Evolutionary conservation across 2,329 filamentous ascomycete species (phyloP).

Genomic region (Claviceps digitariae): DNA sequence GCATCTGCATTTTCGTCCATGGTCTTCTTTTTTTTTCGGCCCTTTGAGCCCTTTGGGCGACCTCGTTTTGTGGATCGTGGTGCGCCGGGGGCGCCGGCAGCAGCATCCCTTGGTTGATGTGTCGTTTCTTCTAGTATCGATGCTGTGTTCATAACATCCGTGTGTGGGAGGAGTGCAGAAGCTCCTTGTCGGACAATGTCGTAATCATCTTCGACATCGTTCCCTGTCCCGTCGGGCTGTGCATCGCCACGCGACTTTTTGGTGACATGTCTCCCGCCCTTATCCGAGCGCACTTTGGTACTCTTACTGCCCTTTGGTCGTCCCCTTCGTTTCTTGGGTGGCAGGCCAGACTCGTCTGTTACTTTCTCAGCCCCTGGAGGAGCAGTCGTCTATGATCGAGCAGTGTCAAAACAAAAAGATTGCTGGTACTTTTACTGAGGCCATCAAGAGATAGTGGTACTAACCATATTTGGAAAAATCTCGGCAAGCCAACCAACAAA

Average conservation of each 20-base stretch:
- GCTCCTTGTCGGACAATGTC: background rate
- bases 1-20: background rate
- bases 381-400: background rate
- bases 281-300: constrained; percentile 13
- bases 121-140: background rate
- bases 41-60: constrained; percentile 34
- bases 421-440: background rate
- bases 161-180: background rate
- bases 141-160: background rate
- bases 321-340: constrained; percentile 33
- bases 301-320: constrained; percentile 41
- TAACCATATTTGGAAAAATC: constrained; percentile 30
- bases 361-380: background rate
- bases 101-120: constrained; percentile 7
- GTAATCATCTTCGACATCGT: background rate
- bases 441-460: background rate
- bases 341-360: background rate
- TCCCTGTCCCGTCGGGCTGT: background rate
- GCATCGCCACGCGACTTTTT: background rate
- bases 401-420: background rate
- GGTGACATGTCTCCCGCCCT: constrained; percentile 4
- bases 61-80: constrained; percentile 19
- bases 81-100: constrained; percentile 8
- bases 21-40: constrained; percentile 20
- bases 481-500: constrained; percentile 51